Percentiles rank a stretch among this genome's conserved stretches.
Evolutionary conservation across 2,329 filamentous ascomycete species (phyloP).

Genomic region (Ambrosiella xylebori): DNA sequence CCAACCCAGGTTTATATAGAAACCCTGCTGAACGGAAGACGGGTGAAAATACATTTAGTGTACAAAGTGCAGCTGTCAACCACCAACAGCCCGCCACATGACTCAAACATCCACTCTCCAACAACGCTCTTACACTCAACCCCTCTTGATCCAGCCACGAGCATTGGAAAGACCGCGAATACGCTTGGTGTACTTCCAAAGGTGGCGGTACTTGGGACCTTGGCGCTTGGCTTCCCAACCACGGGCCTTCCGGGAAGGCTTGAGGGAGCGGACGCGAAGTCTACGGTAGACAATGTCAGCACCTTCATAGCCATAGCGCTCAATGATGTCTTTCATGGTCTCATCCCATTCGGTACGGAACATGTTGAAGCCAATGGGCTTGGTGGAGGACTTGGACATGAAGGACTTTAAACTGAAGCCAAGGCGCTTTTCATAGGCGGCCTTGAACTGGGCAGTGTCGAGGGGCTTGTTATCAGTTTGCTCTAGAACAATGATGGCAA

Average conservation of each 20-base stretch:
- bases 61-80: constrained; percentile 7
- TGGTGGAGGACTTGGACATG: constrained; percentile 49
- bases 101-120: neutral
- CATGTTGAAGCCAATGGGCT: constrained; percentile 64
- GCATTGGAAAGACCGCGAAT: constrained; percentile 31
- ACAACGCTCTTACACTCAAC: constrained; percentile 3
- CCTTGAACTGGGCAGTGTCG: constrained; percentile 39
- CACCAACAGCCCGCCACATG: neutral
- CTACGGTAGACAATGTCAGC: constrained; percentile 72
- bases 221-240: constrained; percentile 52
- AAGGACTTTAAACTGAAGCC: constrained; percentile 62
- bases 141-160: constrained; percentile 25
- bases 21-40: neutral
- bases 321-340: constrained; percentile 73
- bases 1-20: neutral
- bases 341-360: constrained; percentile 89
- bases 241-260: constrained; percentile 40
- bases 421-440: constrained; percentile 37
- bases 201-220: constrained; percentile 44
- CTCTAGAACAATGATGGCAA: constrained; percentile 69
- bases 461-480: constrained; percentile 44
- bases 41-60: constrained; percentile 12
- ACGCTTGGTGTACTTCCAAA: constrained; percentile 48
- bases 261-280: constrained; percentile 54
- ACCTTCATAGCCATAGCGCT: constrained; percentile 54